Conservation (phyloP, 2,329 filamentous ascomycete genomes). For the Clarireedia hainanense region DNA sequence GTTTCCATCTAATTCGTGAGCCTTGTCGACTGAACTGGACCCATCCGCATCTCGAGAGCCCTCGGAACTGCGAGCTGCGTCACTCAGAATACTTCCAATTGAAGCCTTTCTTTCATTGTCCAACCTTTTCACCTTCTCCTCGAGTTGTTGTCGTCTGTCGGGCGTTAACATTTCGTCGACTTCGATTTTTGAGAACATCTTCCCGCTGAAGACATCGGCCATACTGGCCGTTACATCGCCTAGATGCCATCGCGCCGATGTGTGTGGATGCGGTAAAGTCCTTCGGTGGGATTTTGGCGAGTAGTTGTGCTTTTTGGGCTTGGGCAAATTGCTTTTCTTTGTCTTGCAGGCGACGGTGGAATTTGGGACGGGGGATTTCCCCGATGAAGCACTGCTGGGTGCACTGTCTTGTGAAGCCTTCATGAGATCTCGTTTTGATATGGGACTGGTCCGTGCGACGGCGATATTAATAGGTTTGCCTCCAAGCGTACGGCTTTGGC, state of each 20-base stretch:
- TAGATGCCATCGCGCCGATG: slow-evolving; percentile 42
- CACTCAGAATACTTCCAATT: slow-evolving; percentile 13
- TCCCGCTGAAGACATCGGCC: slow-evolving; percentile 47
- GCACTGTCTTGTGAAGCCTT: slow-evolving; percentile 10
- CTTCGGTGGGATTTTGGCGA: background rate
- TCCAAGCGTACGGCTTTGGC: background rate
- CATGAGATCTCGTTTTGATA: slow-evolving; percentile 15
- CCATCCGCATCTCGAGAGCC: background rate
- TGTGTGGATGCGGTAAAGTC: slow-evolving; percentile 13
- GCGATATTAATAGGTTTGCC: background rate
- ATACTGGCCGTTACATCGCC: slow-evolving; percentile 49
- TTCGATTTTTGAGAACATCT: slow-evolving; percentile 45
- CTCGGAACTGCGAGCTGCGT: background rate
- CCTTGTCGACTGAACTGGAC: background rate
- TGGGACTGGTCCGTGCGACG: slow-evolving; percentile 7
- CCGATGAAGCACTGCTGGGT: slow-evolving; percentile 10
- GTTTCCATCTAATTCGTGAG: background rate
- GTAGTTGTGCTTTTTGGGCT: slow-evolving; percentile 29
- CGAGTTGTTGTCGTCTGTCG: slow-evolving; percentile 37
- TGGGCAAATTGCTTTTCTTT: slow-evolving; percentile 28
- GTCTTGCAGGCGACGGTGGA: slow-evolving; percentile 33
- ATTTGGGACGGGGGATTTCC: slow-evolving; percentile 23
- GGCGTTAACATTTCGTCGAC: slow-evolving; percentile 53
- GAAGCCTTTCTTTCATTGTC: slow-evolving; percentile 16
- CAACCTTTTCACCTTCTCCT: slow-evolving; percentile 16